Conservation (phyloP, 306 rosid species). For the Cucurbita moschata region DNA sequence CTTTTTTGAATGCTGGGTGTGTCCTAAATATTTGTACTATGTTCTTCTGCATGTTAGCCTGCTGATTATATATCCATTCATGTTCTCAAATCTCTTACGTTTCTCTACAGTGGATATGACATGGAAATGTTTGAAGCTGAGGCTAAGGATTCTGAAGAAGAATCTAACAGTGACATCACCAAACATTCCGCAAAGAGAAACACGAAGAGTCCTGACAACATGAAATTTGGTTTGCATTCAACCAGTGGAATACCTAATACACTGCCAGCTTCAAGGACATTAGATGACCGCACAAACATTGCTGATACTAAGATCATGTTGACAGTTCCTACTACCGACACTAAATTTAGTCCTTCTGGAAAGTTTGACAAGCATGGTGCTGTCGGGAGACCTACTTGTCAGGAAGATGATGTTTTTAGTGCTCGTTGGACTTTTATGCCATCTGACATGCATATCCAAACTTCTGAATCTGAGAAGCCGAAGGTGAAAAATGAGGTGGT, state of each 20-base stretch:
- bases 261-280: conserved; percentile 18
- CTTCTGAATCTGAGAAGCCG: conserved; percentile 18
- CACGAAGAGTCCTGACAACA: conserved; percentile 27
- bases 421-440: conserved; percentile 8
- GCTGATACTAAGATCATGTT: background rate
- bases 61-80: background rate
- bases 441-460: conserved; percentile 11
- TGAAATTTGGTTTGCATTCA: conserved; percentile 17
- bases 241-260: conserved; percentile 13
- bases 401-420: conserved; percentile 14
- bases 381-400: conserved; percentile 12
- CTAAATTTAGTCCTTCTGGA: conserved; percentile 9
- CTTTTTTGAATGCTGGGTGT: background rate
- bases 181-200: conserved; percentile 25
- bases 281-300: conserved; percentile 2
- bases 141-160: conserved; percentile 95
- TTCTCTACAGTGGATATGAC: conserved; percentile 65
- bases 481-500: conserved; percentile 10
- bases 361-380: conserved; percentile 10
- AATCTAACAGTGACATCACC: conserved; percentile 29
- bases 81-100: conserved; percentile 11
- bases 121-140: conserved; percentile 54
- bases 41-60: conserved; percentile 3
- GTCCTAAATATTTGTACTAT: background rate
- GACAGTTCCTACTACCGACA: background rate